These are phyloP conservation scores for Colletotrichum acutatum DNA, from an alignment of 2,329 filamentous ascomycete genomes.

Conservation along the genomic window DNA sequence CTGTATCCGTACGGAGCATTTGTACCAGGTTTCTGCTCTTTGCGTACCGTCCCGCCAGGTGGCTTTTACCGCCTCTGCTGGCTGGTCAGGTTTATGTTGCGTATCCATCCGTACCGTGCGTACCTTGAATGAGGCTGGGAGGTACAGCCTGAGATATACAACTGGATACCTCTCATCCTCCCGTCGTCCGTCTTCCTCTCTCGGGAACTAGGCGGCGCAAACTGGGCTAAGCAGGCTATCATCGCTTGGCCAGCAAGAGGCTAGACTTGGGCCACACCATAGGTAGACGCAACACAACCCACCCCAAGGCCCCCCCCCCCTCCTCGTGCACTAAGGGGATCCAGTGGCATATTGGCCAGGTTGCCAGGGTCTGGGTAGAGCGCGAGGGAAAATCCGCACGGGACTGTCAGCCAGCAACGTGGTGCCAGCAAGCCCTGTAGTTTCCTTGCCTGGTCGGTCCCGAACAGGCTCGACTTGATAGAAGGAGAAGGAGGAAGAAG, in stretches of 20 bases:
- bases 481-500: background rate
- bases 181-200: background rate
- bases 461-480: background rate
- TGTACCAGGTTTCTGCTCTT: background rate
- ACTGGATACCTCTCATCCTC: background rate
- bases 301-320: constrained; percentile 4
- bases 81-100: background rate
- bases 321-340: constrained; percentile 14
- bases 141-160: background rate
- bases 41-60: background rate
- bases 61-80: constrained; percentile 12
- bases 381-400: constrained; percentile 31
- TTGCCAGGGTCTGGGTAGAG: constrained; percentile 32
- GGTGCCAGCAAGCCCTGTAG: constrained; percentile 38
- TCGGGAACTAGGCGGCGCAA: constrained; percentile 7
- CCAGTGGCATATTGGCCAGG: constrained; percentile 21
- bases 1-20: background rate
- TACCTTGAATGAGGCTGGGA: background rate
- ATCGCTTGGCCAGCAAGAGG: constrained; percentile 16
- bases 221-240: constrained; percentile 14
- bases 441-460: constrained; percentile 13
- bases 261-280: constrained; percentile 11
- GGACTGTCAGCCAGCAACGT: constrained; percentile 44
- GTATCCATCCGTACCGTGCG: background rate
- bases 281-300: constrained; percentile 22